These are phyloP conservation scores for Amaranthus tricolor DNA, from an alignment of 179 eudicot species.

Conservation along the genomic window DNA sequence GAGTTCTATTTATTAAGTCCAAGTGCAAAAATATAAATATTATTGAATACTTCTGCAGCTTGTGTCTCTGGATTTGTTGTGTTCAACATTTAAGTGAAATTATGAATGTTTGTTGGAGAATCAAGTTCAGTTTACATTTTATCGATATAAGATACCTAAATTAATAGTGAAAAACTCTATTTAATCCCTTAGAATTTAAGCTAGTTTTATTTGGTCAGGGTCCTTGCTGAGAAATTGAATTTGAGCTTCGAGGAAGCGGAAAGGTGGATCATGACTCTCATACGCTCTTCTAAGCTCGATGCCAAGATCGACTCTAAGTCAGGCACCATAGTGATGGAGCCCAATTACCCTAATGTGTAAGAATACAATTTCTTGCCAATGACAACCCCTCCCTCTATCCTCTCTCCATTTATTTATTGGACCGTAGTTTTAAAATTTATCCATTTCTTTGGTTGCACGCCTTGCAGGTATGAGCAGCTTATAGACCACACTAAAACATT, in stretches of 20 bases:
- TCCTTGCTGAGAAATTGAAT: conserved; percentile 86
- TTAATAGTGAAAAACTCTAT: no score
- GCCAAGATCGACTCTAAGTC: conserved; percentile 74
- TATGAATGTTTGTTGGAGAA: no score
- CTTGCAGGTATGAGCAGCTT: conserved; percentile 84
- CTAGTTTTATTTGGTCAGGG: conserved; percentile 41
- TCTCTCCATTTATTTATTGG: neutral
- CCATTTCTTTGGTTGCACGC: neutral
- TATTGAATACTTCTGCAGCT: no score
- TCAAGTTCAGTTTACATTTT: no score
- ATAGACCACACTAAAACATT: conserved; percentile 81
- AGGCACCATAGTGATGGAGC: conserved; percentile 81
- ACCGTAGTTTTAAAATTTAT: neutral
- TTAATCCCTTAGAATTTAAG: neutral
- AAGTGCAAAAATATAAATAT: no score
- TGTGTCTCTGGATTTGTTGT: no score
- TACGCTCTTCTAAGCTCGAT: conserved; percentile 79
- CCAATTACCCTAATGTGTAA: conserved; percentile 78
- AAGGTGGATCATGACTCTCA: conserved; percentile 87
- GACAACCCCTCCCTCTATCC: no score
- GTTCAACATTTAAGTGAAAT: neutral
- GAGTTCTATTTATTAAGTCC: no score
- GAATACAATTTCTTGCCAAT: conserved; percentile 18
- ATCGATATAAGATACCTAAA: no score
- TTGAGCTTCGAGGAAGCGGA: conserved; percentile 86